Evolutionary conservation across 1,284 basidiomycete species (phyloP).

Genomic region (Phlebopus sp.): DNA sequence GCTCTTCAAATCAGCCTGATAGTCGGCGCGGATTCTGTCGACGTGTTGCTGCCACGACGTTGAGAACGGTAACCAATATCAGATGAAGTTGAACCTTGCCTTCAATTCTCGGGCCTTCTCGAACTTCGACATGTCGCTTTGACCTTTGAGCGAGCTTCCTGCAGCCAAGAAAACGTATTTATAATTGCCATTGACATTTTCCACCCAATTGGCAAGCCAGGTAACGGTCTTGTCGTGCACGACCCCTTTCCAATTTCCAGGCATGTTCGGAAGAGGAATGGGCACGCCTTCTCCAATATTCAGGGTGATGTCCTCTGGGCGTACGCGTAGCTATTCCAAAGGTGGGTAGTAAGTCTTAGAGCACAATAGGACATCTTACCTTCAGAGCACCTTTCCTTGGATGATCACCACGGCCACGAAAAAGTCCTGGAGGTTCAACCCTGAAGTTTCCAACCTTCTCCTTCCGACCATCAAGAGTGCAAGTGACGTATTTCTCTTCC

Average conservation of each 20-base stretch:
- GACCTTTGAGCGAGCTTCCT: conserved; percentile 92
- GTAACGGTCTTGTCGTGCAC: conserved; percentile 93
- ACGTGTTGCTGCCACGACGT: conserved; percentile 68
- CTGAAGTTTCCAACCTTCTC: conserved; percentile 99
- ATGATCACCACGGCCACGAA: conserved; percentile 97
- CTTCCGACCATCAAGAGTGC: conserved; percentile 90
- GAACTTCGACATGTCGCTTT: conserved; percentile 94
- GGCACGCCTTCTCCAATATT: conserved; percentile 82
- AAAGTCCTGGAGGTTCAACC: conserved; percentile 96
- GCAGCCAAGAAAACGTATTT: conserved; percentile 97
- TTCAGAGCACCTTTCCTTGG: conserved; percentile 97
- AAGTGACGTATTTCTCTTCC: conserved; percentile 84
- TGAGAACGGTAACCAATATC: conserved; percentile 8
- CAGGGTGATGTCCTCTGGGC: conserved; percentile 91
- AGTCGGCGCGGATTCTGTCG: conserved; percentile 85
- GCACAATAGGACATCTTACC: conserved; percentile 43
- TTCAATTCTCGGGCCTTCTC: conserved; percentile 95
- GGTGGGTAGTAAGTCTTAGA: conserved; percentile 8
- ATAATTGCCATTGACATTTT: conserved; percentile 88
- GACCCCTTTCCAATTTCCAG: conserved; percentile 84
- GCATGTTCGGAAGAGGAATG: conserved; percentile 81
- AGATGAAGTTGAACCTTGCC: conserved; percentile 40
- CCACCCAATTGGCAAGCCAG: conserved; percentile 97
- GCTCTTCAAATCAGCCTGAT: conserved; percentile 77
- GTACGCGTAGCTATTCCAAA: conserved; percentile 67